Evolutionary conservation across 768 basidiomycete genomes (phyloP).

Genomic region (Mycena capillaripes): DNA sequence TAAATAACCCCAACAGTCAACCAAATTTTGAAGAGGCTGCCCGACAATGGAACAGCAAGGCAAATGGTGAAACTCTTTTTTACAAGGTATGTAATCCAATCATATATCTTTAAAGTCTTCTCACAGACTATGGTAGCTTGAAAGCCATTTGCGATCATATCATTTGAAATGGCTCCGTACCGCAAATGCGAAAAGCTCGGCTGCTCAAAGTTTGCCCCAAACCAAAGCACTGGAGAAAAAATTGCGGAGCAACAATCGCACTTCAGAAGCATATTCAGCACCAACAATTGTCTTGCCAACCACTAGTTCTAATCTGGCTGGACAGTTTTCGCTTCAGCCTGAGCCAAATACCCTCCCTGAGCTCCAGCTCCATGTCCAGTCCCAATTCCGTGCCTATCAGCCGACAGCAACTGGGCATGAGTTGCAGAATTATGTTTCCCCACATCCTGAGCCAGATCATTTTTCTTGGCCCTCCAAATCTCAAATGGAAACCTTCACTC

Average conservation of each 20-base stretch:
- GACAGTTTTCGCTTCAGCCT: background rate
- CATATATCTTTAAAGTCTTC: background rate
- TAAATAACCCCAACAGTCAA: background rate
- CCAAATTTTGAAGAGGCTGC: constrained; percentile 15
- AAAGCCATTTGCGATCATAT: background rate
- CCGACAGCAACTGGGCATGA: no score
- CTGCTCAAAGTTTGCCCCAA: background rate
- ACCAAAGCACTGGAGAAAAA: background rate
- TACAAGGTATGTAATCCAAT: constrained; percentile 25
- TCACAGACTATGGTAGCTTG: background rate
- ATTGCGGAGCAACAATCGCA: background rate
- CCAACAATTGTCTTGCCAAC: background rate
- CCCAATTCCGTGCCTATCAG: no score
- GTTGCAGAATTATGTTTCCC: no score
- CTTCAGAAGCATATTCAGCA: background rate
- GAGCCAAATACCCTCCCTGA: background rate
- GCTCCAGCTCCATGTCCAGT: no score
- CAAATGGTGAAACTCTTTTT: constrained; percentile 24
- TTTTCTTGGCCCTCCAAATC: no score
- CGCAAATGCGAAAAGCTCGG: constrained; percentile 5
- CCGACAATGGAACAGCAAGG: constrained; percentile 18
- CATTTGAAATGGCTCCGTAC: constrained; percentile 5
- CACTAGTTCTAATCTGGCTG: background rate
- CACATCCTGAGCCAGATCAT: no score
- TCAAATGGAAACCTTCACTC: no score